Evolutionary conservation across 2,329 filamentous ascomycete species (phyloP), one percentile per base, ranked within the genome.

Genomic region (Uncinocarpus reesii): DNA sequence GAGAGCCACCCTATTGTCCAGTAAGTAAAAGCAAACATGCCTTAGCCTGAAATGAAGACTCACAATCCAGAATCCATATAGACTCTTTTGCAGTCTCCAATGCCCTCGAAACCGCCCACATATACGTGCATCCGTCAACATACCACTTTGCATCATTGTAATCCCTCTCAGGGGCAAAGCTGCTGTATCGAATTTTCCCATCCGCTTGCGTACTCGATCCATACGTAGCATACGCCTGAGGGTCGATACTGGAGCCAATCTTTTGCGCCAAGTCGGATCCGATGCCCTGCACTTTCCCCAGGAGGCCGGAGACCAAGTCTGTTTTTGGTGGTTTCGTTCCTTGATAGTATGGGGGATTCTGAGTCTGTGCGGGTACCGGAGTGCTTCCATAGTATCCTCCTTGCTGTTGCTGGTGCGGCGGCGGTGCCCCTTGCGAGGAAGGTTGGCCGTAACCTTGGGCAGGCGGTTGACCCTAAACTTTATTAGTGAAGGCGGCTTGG

Each of bases 71-170:
- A 56, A 98, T 93, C 66, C 96, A 98, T 57, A 98, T 95, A 38
- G 84, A 83, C 67, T 96, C 90, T 60, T 84, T 84, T 31, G 92
- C 92, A 51, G 81, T 76, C 54, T 96, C 89, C n/a, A 96, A 74
- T 0, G 89, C 90, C 28, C 83, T 80, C 0, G 88, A 93, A 8
- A 98, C 88, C 15, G 92, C 83, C 82, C 88, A 95, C 65, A 92
- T 93, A 66, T 98, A 98, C 68, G 96, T 85, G 52, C 88, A 76
- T 2, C 88, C 92, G 62, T 96, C 92, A 8, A 96, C 86, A 67
- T 95, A 96, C 89, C 90, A 98, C 71, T 96, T 96, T 62, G 92
- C 75, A 50, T 84, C 74, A 65, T 96, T 95, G 23, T 82, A 84
- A 8, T 90, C 81, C 36, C 83, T 80, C 62, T 90, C 83, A 0